Conservation (phyloP, 2,329 filamentous ascomycete species). For the Aspergillus calidoustus region DNA sequence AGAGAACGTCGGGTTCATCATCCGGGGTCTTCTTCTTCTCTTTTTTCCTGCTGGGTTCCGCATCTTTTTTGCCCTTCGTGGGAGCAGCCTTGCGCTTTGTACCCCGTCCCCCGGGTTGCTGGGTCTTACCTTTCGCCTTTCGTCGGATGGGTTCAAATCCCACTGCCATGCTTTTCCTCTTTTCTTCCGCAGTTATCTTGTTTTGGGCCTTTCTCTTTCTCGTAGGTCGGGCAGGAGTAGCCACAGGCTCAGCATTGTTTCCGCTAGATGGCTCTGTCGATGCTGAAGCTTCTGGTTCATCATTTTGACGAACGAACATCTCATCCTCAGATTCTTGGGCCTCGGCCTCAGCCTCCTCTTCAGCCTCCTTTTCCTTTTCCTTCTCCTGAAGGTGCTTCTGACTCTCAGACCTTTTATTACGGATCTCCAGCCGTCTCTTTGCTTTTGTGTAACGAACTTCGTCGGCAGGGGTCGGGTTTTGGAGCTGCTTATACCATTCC, state of each 20-base stretch:
- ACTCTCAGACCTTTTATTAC: constrained; percentile 12
- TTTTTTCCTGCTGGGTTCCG: neutral
- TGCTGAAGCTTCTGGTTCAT: neutral
- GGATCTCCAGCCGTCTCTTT: constrained; percentile 7
- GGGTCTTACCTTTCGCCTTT: neutral
- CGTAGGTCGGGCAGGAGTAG: neutral
- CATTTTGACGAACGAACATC: neutral
- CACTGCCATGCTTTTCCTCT: constrained; percentile 18
- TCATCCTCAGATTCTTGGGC: constrained; percentile 11
- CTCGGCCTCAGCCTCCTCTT: neutral
- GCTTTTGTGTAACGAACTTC: constrained; percentile 18
- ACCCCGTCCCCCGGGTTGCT: neutral
- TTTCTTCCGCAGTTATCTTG: constrained; percentile 22
- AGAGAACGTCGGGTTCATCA: constrained; percentile 21
- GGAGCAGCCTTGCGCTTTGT: neutral
- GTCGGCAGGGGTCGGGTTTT: constrained; percentile 16
- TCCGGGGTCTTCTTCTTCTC: neutral
- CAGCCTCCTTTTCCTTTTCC: neutral
- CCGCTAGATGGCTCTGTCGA: neutral
- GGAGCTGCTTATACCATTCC: constrained; percentile 12
- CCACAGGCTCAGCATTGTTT: neutral
- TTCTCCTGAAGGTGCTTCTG: constrained; percentile 7
- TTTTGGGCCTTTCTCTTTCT: constrained; percentile 15
- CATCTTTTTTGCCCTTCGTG: neutral
- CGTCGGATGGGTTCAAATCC: constrained; percentile 18